A percentile compares a stretch with the other conserved stretches of the same genome.
These are phyloP conservation scores for Waltiozyma sp. DNA, from an alignment of 1,139 yeast species.

Conservation along the genomic window DNA sequence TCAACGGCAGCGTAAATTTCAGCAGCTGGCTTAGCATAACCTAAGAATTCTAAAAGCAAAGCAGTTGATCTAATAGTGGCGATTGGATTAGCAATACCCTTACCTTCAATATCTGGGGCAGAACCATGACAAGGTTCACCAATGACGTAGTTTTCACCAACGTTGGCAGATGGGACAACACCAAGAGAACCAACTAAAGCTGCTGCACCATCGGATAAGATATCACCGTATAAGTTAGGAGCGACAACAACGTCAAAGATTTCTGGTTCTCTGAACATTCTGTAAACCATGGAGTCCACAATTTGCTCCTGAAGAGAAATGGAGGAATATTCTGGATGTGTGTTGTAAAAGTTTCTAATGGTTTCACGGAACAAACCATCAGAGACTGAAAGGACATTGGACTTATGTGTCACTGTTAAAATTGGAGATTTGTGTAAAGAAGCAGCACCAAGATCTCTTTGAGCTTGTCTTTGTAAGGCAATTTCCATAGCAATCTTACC, in stretches of 20 bases:
- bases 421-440: conserved; percentile 47
- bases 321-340: conserved; percentile 45
- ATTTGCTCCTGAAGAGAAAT: conserved; percentile 84
- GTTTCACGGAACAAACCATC: conserved; percentile 97
- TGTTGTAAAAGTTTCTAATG: conserved; percentile 65
- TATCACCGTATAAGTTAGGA: conserved; percentile 96
- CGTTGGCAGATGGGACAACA: conserved; percentile 96
- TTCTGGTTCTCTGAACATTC: conserved; percentile 97
- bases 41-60: conserved; percentile 93
- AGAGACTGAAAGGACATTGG: conserved; percentile 83
- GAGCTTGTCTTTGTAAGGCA: conserved; percentile 80
- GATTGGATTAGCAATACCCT: conserved; percentile 89
- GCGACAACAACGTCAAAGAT: conserved; percentile 96
- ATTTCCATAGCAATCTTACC: conserved; percentile 88
- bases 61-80: conserved; percentile 98
- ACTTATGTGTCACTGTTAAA: conserved; percentile 91
- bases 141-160: conserved; percentile 89
- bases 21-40: conserved; percentile 82
- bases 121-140: conserved; percentile 99
- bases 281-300: conserved; percentile 97
- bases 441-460: conserved; percentile 54
- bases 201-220: conserved; percentile 96
- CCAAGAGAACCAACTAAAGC: conserved; percentile 97
- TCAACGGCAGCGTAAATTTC: conserved; percentile 91
- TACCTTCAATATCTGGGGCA: conserved; percentile 97